phyloP scores from a whole-genome alignment of 441 rosid species.

The Mallotus japonicus region DNA sequence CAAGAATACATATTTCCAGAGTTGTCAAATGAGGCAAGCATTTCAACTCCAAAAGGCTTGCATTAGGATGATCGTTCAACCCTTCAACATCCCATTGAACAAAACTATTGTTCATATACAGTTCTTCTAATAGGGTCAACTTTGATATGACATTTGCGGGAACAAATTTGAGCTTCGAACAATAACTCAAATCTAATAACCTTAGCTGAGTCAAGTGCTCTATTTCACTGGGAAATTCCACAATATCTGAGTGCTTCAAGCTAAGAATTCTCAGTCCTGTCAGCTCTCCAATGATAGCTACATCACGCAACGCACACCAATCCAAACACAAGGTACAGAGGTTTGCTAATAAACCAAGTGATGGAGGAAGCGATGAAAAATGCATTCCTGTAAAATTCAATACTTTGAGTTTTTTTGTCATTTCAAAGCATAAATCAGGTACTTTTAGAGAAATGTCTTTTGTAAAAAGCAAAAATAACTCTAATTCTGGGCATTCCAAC shows the following conservation, averaged over 20 bases:
- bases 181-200: slow-evolving; percentile 14
- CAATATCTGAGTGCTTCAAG: slow-evolving; percentile 5
- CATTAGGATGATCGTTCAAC: not conserved
- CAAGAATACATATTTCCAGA: slow-evolving; percentile 15
- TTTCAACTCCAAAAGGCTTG: slow-evolving; percentile 15
- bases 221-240: slow-evolving; percentile 14
- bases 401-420: slow-evolving; percentile 13
- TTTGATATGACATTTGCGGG: slow-evolving; percentile 12
- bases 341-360: slow-evolving; percentile 12
- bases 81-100: slow-evolving; percentile 11
- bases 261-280: slow-evolving; percentile 20
- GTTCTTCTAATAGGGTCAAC: slow-evolving; percentile 14
- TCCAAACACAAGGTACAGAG: slow-evolving; percentile 23
- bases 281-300: slow-evolving; percentile 20
- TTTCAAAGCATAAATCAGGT: slow-evolving; percentile 10
- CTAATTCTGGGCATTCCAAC: slow-evolving; percentile 15
- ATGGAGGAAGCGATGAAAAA: slow-evolving; percentile 18
- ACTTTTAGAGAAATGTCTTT: not conserved
- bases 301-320: slow-evolving; percentile 1
- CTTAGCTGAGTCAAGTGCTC: slow-evolving; percentile 5
- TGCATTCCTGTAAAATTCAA: not conserved
- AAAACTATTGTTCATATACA: slow-evolving; percentile 20
- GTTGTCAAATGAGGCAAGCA: slow-evolving; percentile 5
- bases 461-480: not conserved
- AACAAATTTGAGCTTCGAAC: not conserved